Evolutionary conservation across 768 basidiomycete genomes (phyloP).

Genomic region (Epithele typhae): DNA sequence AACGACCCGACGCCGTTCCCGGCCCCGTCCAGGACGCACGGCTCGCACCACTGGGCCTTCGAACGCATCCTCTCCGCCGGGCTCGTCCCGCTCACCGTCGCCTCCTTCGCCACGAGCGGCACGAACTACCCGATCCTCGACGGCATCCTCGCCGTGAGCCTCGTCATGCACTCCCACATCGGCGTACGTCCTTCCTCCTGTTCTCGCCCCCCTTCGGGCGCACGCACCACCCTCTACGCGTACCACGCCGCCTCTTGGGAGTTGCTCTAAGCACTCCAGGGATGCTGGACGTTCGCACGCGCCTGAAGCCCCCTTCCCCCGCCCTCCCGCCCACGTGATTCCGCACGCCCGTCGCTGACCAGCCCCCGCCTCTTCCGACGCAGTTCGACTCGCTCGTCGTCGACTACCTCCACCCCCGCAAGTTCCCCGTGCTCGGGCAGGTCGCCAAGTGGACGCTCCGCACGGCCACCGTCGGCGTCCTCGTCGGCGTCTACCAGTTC

Average conservation of each 20-base stretch:
- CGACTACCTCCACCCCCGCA: slow-evolving; percentile 92
- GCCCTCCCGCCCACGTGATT: slow-evolving; percentile 12
- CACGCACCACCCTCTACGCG: neutral
- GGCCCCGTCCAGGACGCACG: slow-evolving; percentile 70
- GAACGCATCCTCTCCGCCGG: slow-evolving; percentile 87
- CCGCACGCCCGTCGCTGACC: neutral
- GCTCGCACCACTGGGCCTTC: slow-evolving; percentile 91
- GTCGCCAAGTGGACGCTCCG: slow-evolving; percentile 73
- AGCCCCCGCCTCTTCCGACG: neutral
- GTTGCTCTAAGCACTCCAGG: neutral
- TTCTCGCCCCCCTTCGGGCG: neutral
- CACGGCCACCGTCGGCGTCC: slow-evolving; percentile 69
- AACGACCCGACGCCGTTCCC: slow-evolving; percentile 96
- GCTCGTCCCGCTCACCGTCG: slow-evolving; percentile 84
- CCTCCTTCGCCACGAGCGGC: slow-evolving; percentile 77
- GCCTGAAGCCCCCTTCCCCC: neutral
- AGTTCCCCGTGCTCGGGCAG: slow-evolving; percentile 81
- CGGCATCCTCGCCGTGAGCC: slow-evolving; percentile 78
- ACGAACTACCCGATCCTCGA: slow-evolving; percentile 82
- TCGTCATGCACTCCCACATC: slow-evolving; percentile 95
- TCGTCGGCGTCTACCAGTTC: slow-evolving; percentile 94
- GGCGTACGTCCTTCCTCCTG: slow-evolving; percentile 52
- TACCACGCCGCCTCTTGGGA: neutral
- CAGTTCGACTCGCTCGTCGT: slow-evolving; percentile 75
- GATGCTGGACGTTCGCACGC: neutral